Base-by-base conservation (phyloP, 176 grass and related monocot genomes). In the Zoysia pacifica region DNA sequence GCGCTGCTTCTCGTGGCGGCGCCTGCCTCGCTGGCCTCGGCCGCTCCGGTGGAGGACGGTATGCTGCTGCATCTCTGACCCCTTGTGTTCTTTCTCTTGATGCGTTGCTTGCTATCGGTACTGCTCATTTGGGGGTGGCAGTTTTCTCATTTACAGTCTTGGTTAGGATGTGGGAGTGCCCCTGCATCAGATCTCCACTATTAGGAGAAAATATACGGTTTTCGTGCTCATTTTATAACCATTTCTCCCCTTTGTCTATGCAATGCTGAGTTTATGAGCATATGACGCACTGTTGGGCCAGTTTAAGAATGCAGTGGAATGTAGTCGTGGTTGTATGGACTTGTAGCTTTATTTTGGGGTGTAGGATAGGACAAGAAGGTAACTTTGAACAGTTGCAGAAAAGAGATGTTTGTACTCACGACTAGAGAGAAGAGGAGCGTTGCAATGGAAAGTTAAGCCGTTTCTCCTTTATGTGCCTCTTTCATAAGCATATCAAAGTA, bases 21-120 rank as follows among this genome's bases (percentile, higher is more conserved):
- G 5, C 68, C 53, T 28, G 40, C 88, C 6, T 71, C 44, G 15
- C 77, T 77, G 40, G 86, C 79, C 61, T 84, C 82, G 1, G 78
- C 89, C 19, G 84, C 90, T 36, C 67, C 88, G 45, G 75, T 95
- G 66, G 90, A 95, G 86, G 96, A 99, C 70, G 96, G 96, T 99
- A 83, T 36, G 83, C 37, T 72, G 53, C 73, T 13, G 38, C 40
- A 9, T 54, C 60, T 35, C 48, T 42, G 35, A 7, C 10, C 67
- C 6, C 65, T 44, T 74, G 15, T 45, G 2, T 59, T 82, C 28
- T 28, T 28, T 28, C 65, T 76, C 82, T 60, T 15, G 7, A 41
- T 51, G 50, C 44, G n/a, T 51, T 7, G 20, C 16, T 2, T 16
- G 10, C 60, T 55, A 20, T 40, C 15, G 46, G 14, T 16, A 47